These are phyloP conservation scores for Cutaneotrichosporon sp. DNA, from an alignment of 1,284 basidiomycete genomes.

Conservation along the genomic window DNA sequence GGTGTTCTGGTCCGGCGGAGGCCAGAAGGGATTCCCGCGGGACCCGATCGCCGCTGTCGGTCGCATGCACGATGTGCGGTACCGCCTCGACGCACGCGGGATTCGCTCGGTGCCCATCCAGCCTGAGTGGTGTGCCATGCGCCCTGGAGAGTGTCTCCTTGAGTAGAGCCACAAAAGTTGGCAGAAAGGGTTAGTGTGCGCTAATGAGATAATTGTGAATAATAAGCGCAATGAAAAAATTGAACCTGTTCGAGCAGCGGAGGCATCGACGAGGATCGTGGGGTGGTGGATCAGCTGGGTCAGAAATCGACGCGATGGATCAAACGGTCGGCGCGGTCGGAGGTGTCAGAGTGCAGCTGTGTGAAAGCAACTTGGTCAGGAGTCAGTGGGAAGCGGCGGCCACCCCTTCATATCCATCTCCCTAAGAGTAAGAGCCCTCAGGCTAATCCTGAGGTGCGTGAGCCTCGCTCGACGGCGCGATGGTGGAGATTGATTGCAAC, in stretches of 20 bases:
- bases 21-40: constrained; percentile 27
- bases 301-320: no score
- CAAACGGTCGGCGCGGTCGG: no score
- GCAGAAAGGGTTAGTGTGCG: not conserved
- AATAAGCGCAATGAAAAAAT: not conserved
- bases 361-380: no score
- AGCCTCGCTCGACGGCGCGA: not conserved
- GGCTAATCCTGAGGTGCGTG: not conserved
- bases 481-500: not conserved
- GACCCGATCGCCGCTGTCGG: constrained; percentile 64
- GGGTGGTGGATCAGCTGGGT: no score
- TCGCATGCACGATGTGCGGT: constrained; percentile 71
- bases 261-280: no score
- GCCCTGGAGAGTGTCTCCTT: constrained; percentile 56
- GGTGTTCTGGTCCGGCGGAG: constrained; percentile 74
- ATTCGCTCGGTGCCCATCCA: constrained; percentile 68
- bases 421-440: not conserved
- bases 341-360: no score
- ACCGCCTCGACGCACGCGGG: constrained; percentile 67
- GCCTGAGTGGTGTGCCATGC: constrained; percentile 75
- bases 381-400: no score
- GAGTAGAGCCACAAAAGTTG: not conserved
- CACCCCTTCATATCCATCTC: not conserved
- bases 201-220: not conserved
- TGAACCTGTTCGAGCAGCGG: no score